These are phyloP conservation scores for Lolium multiflorum DNA, from an alignment of 176 grass and related monocot genomes.

Conservation along the genomic window DNA sequence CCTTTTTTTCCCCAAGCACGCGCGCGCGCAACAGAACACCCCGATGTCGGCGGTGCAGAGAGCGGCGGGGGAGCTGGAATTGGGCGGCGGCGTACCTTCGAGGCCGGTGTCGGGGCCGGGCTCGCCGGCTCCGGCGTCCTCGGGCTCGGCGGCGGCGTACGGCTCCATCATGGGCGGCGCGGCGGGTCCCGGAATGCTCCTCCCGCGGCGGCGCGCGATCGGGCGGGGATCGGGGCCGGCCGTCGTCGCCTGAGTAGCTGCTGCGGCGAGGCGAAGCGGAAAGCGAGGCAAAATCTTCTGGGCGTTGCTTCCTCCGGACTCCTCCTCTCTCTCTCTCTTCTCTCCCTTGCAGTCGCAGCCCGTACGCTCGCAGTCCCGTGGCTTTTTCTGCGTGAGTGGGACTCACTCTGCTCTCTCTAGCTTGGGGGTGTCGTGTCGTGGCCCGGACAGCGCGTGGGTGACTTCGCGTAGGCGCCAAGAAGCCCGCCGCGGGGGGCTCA, in stretches of 20 bases:
- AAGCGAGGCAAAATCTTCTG: neutral
- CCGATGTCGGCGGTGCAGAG: neutral
- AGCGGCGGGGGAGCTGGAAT: neutral
- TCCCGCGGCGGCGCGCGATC: conserved; percentile 43
- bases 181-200: conserved; percentile 30
- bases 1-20: neutral
- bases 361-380: conserved; percentile 39
- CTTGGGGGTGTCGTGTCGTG: neutral
- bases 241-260: neutral
- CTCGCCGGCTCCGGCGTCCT: conserved; percentile 1
- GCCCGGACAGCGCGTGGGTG: conserved; percentile 28
- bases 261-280: neutral
- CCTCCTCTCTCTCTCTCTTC: neutral
- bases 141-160: conserved; percentile 24
- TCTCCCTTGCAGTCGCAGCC: conserved; percentile 5
- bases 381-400: conserved; percentile 37
- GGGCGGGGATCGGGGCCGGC: neutral
- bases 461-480: conserved; percentile 36
- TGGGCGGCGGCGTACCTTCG: conserved; percentile 58
- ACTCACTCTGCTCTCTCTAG: neutral
- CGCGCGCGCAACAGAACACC: neutral
- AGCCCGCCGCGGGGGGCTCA: too few species aligned
- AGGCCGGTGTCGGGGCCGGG: conserved; percentile 49
- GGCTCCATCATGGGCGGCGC: conserved; percentile 46
- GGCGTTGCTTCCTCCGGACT: conserved; percentile 39